Evolutionary conservation across 805 yeast genomes (phyloP), one percentile per base, ranked within the genome.

Genomic region (Kodamaea lidongshanica): DNA sequence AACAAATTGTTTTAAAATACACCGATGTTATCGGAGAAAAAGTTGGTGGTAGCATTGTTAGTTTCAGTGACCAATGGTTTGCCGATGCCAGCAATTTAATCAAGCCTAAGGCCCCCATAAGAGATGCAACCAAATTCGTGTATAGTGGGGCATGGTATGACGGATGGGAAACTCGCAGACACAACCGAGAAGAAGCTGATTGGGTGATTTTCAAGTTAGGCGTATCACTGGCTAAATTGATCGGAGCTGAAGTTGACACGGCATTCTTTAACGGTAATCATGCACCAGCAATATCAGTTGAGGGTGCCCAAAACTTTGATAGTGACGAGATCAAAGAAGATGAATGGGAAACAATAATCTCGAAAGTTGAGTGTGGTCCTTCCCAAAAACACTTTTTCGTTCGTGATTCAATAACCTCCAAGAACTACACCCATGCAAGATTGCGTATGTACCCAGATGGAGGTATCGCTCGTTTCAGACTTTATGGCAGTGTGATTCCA

Each of bases 141-240:
- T 81, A 72, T 37, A 73, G 88, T 3, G 97, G 97, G 30, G 95
- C 95, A 4, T 89, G 96, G 96, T 89, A 85, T 52, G 98, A 89
- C 45, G 98, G 98, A 13, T 89, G 97, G 97, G 97, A 89, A 58
- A 89, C 97, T 8, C 71, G 96, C 53, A 72, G 98, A 58, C 98
- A 89, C 65, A 89, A 89, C 56, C 60, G 74, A 1, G 83, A 67
- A 33, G 85, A 75, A 33, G 81, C 82, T 23, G 98, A 89, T 52
- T 89, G 92, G 86, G 96, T 84, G 12, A 65, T 84, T 16, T 59
- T 88, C 54, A 72, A 74, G 51, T 65, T 85, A 54, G 97, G 97
- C 12, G 96, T 88, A 12, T 64, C 83, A 2, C 68, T 81, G 16
- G 96, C 96, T 1, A 67, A 67, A 27, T 54, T 89, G 34, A 68